phyloP scores from a whole-genome alignment of 148 eudicot genomes.

The Persicaria maculosa region DNA sequence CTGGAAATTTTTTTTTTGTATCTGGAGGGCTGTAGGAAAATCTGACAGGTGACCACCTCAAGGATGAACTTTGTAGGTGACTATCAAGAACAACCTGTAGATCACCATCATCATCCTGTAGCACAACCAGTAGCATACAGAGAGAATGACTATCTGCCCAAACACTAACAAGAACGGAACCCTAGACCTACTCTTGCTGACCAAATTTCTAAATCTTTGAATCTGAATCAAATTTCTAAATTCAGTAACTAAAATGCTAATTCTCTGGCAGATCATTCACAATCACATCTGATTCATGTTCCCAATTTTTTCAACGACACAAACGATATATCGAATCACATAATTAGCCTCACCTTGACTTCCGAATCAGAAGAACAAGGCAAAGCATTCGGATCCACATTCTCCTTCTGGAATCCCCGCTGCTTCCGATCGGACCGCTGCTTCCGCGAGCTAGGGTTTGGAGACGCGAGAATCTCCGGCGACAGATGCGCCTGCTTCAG shows the following conservation, averaged over 20 bases:
- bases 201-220: no score
- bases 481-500: slow-evolving; percentile 33
- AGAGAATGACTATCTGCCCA: neutral
- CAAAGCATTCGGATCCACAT: slow-evolving; percentile 32
- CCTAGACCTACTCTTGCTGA: neutral
- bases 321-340: neutral
- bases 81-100: slow-evolving; percentile 51
- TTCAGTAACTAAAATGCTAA: neutral
- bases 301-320: neutral
- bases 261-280: neutral
- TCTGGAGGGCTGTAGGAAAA: slow-evolving; percentile 64
- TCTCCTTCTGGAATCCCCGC: slow-evolving; percentile 51
- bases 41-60: slow-evolving; percentile 63
- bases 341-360: slow-evolving; percentile 44
- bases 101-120: slow-evolving; percentile 87
- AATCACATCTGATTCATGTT: neutral
- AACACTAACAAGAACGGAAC: neutral
- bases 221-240: neutral
- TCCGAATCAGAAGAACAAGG: slow-evolving; percentile 55
- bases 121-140: slow-evolving; percentile 44
- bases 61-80: slow-evolving; percentile 54
- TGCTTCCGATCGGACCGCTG: slow-evolving; percentile 37
- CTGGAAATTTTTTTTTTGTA: slow-evolving; percentile 36
- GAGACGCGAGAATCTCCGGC: slow-evolving; percentile 25
- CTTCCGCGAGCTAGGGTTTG: slow-evolving; percentile 45